Evolutionary conservation across 2,329 filamentous ascomycete species (phyloP).

Genomic region (Furcasterigmium sp.): DNA sequence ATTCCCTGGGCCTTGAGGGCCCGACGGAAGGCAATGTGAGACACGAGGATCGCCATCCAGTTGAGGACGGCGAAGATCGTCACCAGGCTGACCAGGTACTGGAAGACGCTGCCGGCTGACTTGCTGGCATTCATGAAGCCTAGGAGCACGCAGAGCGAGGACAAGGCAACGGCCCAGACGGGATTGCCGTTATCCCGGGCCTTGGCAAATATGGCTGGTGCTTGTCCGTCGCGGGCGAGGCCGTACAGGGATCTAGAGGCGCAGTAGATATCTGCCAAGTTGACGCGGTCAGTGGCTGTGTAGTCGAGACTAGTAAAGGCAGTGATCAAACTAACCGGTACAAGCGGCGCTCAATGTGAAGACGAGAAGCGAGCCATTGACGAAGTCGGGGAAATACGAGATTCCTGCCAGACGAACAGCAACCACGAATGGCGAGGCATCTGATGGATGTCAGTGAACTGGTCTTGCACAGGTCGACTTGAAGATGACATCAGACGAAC

Average conservation of each 20-base stretch:
- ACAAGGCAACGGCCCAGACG: constrained; percentile 63
- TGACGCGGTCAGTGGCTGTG: neutral
- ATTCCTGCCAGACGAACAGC: constrained; percentile 14
- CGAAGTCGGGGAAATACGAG: constrained; percentile 11
- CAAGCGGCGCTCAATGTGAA: constrained; percentile 8
- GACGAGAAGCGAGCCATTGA: constrained; percentile 17
- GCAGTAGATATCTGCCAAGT: constrained; percentile 46
- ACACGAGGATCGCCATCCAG: constrained; percentile 54
- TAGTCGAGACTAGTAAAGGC: no score
- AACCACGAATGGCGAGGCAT: constrained; percentile 17
- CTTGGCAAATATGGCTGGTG: constrained; percentile 51
- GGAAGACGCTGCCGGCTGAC: constrained; percentile 60
- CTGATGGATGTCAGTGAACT: no score
- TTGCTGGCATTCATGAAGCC: constrained; percentile 69
- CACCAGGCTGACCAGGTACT: constrained; percentile 65
- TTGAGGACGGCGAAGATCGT: constrained; percentile 73
- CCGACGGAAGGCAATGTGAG: constrained; percentile 30
- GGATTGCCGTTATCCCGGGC: constrained; percentile 65
- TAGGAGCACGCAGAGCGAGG: constrained; percentile 63
- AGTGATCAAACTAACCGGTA: neutral
- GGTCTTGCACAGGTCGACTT: no score
- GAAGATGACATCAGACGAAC: no score
- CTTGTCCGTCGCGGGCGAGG: constrained; percentile 63
- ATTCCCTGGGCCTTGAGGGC: constrained; percentile 32
- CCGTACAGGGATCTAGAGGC: constrained; percentile 65